Evolutionary conservation across 1,139 yeast species (phyloP).

Genomic region (Geotrichum fermentans): DNA sequence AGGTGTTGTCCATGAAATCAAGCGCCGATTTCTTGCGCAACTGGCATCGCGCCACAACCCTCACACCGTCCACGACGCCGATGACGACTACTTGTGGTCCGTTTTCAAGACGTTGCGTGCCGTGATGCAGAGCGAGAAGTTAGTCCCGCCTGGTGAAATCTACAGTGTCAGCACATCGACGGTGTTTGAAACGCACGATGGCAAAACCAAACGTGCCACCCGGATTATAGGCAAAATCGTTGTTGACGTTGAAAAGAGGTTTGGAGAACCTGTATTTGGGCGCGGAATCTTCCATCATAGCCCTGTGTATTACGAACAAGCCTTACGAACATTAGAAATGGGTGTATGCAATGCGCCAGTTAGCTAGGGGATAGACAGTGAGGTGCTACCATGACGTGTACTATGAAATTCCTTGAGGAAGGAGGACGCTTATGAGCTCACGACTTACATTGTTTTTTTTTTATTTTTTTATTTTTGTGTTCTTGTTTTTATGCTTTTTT

Average conservation of each 20-base stretch:
- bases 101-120: slow-evolving; percentile 32
- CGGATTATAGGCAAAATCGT: slow-evolving; percentile 33
- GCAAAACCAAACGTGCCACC: slow-evolving; percentile 33
- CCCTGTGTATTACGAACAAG: slow-evolving; percentile 37
- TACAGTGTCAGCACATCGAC: slow-evolving; percentile 34
- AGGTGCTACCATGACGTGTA: too few species aligned
- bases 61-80: slow-evolving; percentile 26
- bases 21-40: slow-evolving; percentile 32
- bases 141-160: slow-evolving; percentile 38
- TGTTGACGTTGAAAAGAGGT: slow-evolving; percentile 35
- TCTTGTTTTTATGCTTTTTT: not conserved
- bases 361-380: not conserved
- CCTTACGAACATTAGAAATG: slow-evolving; percentile 31
- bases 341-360: slow-evolving; percentile 30
- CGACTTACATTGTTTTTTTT: too few species aligned
- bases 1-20: slow-evolving; percentile 31
- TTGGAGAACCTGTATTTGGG: slow-evolving; percentile 37
- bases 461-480: not conserved
- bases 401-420: too few species aligned
- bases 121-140: slow-evolving; percentile 35
- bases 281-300: slow-evolving; percentile 37
- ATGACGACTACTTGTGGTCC: slow-evolving; percentile 33
- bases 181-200: slow-evolving; percentile 33
- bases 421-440: too few species aligned
- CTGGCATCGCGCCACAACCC: slow-evolving; percentile 31